Evolutionary conservation across 176 grass and related monocot species (phyloP).

Genomic region (Lolium rigidum): DNA sequence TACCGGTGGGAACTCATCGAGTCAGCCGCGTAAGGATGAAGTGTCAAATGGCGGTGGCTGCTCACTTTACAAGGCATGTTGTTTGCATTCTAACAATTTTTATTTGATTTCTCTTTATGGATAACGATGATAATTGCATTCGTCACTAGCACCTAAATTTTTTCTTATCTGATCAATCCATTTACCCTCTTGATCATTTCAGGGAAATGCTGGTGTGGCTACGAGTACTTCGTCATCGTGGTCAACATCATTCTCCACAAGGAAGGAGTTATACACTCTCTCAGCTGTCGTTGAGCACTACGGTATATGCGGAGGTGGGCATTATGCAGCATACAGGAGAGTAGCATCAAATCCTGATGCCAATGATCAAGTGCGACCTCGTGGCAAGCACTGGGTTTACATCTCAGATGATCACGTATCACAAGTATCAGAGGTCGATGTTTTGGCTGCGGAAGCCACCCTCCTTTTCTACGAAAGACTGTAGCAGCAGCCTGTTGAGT

Average conservation of each 20-base stretch:
- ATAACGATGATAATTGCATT: slow-evolving; percentile 3
- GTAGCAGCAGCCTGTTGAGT: background rate
- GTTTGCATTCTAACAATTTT: background rate
- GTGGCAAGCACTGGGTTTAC: slow-evolving; percentile 67
- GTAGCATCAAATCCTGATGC: slow-evolving; percentile 38
- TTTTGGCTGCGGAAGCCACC: slow-evolving; percentile 76
- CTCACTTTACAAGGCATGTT: slow-evolving; percentile 31
- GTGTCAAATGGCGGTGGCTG: background rate
- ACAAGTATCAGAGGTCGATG: slow-evolving; percentile 62
- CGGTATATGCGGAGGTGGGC: slow-evolving; percentile 72
- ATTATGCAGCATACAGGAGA: slow-evolving; percentile 85
- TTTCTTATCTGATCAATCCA: slow-evolving; percentile 5
- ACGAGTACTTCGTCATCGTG: background rate
- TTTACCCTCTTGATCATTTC: background rate
- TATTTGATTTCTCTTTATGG: background rate
- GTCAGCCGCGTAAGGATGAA: slow-evolving; percentile 27
- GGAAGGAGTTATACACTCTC: slow-evolving; percentile 57
- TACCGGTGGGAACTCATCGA: slow-evolving; percentile 39
- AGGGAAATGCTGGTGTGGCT: slow-evolving; percentile 40
- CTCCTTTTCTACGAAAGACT: slow-evolving; percentile 74
- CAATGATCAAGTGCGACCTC: slow-evolving; percentile 36
- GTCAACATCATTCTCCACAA: background rate
- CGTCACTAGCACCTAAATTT: background rate
- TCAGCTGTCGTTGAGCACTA: slow-evolving; percentile 89
- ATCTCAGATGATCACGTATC: slow-evolving; percentile 73